Evolutionary conservation across 495 filamentous ascomycete genomes (phyloP), one percentile per base, ranked within the genome.

Genomic region (Aspergillus carlsbadensis): DNA sequence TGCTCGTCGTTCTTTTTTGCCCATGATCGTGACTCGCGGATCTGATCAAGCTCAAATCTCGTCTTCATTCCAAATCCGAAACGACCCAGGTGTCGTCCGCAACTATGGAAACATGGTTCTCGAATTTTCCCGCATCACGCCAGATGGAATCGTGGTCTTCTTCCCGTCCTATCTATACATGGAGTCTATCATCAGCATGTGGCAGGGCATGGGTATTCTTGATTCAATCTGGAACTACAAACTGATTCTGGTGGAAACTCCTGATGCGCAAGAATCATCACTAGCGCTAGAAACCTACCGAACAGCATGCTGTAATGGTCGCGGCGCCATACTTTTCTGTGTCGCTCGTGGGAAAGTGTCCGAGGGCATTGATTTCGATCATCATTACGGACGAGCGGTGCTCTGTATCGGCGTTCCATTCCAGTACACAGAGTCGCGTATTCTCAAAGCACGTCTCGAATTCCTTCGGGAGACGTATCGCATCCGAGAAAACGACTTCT

Each of bases 221-320:
- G 94, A 99, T 75, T 87, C 92, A 66, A 92, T 99, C 40, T 99
- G 94, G 95, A 96, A 96, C 73, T 96, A 96, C 76, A 99, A 99
- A 70, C 81, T 99, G 58, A 96, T 99, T 68, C 81, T 98, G 6
- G 93, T 98, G 59, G 95, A 99, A 75, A 99, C 95, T 0, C 95
- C 95, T 0, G 95, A 99, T 72, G 87, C 90, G 0, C 95, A 98
- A 74, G 95, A 99, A 70, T 98, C 95, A 0, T 94, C 91, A 0
- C 81, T 99, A 1, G 95, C 95, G 0, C 81, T 99, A 10, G 95
- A 99, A 69, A 96, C 93, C 0, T 99, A 96, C 70, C 89, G 95
- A 50, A 96, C 92, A 4, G 95, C 95, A 0, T 99, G 95, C 71
- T 95, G 88, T 76, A 98, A 98, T 70, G 95, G 95, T 24, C 82